Evolutionary conservation across 345 rosid genomes (phyloP).

Genomic region (Citrus medica): DNA sequence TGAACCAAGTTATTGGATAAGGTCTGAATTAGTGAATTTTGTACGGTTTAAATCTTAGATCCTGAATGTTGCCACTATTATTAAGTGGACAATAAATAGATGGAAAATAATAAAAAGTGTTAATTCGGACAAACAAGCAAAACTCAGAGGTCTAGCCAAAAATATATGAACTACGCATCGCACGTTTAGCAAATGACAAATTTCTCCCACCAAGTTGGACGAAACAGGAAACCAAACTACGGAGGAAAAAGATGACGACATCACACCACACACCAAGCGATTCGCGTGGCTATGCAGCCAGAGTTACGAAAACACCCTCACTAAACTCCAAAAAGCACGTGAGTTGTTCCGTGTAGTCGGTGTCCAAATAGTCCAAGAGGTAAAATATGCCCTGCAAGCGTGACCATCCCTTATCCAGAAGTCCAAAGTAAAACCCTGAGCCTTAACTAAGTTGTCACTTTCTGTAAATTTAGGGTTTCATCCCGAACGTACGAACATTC

Average conservation of each 20-base stretch:
- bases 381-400: background rate
- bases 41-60: background rate
- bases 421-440: background rate
- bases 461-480: slow-evolving; percentile 1
- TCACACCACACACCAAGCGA: too few species aligned
- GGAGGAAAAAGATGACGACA: background rate
- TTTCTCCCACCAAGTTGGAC: slow-evolving; percentile 5
- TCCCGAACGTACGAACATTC: background rate
- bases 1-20: background rate
- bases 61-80: background rate
- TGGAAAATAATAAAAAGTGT: background rate
- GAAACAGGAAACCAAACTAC: background rate
- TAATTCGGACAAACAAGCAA: background rate
- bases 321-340: background rate
- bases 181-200: background rate
- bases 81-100: background rate
- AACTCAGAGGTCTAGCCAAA: background rate
- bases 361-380: background rate
- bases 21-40: background rate
- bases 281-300: background rate
- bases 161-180: background rate
- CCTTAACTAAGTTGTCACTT: background rate
- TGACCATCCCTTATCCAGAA: too few species aligned
- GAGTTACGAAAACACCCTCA: background rate
- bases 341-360: background rate